Base-by-base conservation (phyloP, 1,284 basidiomycete species). In the Ustilago shanxiensis region DNA sequence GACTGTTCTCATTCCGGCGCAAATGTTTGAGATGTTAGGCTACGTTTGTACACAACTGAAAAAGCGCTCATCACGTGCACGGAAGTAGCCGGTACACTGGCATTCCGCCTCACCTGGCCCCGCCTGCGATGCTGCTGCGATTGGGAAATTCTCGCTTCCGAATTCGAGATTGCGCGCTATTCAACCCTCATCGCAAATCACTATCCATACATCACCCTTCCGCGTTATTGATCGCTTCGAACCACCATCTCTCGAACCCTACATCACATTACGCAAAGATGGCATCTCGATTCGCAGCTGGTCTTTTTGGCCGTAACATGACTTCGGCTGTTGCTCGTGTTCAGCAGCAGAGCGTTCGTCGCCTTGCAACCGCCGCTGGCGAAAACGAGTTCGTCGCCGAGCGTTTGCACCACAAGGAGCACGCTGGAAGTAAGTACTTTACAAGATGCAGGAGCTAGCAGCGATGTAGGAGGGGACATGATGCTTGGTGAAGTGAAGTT, bases 401-500 rank as follows among this genome's bases (percentile, higher is more conserved):
- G 55, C 73, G 82, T 22, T 7, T 61, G 56, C 79, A 83, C 64
- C 66, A 74, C 44, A 74, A 73, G 60, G 79, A 83, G 56, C 82
- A 83, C 61, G 82, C 82, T 66, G 79, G 39, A 44, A 80, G 81
- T 83, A 51, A 74, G 81, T 79, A 35, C 24, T 26, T 28, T 47
- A 33, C 13, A 22, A 29, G 13, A 57, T 26, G 22, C 13, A 2
- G 33, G 28, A 53, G n/a, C n/a, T n/a, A n/a, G n/a, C n/a, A n/a
- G n/a, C n/a, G n/a, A n/a, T n/a, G n/a, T n/a, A n/a, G n/a, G n/a
- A n/a, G n/a, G n/a, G n/a, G n/a, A n/a, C n/a, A n/a, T n/a, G n/a
- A n/a, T n/a, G n/a, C n/a, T n/a, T n/a, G n/a, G n/a, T n/a, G n/a
- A n/a, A n/a, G n/a, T n/a, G n/a, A 33, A 33, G 11, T 33, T 33